Evolutionary conservation across 768 basidiomycete species (phyloP).

Genomic region (Termitomyces sp.): DNA sequence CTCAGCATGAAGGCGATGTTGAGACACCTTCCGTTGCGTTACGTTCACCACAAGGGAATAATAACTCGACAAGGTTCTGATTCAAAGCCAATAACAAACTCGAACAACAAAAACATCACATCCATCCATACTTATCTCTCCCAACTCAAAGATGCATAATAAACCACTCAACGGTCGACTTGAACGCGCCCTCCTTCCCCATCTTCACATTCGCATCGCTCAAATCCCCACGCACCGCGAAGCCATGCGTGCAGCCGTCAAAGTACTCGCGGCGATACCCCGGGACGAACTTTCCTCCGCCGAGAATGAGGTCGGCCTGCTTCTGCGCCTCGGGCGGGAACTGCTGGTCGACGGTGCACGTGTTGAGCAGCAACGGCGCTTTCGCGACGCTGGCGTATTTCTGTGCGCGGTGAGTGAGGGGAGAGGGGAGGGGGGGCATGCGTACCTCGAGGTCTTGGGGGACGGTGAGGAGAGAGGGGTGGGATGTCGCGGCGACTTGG

Average conservation of each 20-base stretch:
- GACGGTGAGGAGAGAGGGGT: conserved; percentile 57
- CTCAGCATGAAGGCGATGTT: no score
- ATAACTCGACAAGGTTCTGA: no score
- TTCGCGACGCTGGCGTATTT: conserved; percentile 39
- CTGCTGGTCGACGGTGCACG: conserved; percentile 43
- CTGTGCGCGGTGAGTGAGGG: conserved; percentile 19
- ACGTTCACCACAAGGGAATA: no score
- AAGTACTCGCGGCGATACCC: conserved; percentile 42
- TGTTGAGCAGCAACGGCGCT: conserved; percentile 64
- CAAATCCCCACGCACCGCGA: conserved; percentile 36
- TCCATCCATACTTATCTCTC: no score
- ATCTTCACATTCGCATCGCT: conserved; percentile 7
- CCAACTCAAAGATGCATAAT: neutral
- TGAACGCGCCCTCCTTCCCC: neutral
- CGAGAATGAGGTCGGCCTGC: conserved; percentile 45
- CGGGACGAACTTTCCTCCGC: conserved; percentile 34
- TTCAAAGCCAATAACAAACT: no score
- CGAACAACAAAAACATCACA: no score
- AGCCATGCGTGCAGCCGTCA: conserved; percentile 30
- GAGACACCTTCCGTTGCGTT: no score
- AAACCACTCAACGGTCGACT: neutral
- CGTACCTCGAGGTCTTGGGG: conserved; percentile 59
- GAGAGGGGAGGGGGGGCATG: neutral
- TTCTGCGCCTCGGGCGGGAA: conserved; percentile 44
- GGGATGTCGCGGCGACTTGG: conserved; percentile 42